These are phyloP conservation scores for Claviceps sp. DNA, from an alignment of 2,329 filamentous ascomycete genomes.

Conservation along the genomic window DNA sequence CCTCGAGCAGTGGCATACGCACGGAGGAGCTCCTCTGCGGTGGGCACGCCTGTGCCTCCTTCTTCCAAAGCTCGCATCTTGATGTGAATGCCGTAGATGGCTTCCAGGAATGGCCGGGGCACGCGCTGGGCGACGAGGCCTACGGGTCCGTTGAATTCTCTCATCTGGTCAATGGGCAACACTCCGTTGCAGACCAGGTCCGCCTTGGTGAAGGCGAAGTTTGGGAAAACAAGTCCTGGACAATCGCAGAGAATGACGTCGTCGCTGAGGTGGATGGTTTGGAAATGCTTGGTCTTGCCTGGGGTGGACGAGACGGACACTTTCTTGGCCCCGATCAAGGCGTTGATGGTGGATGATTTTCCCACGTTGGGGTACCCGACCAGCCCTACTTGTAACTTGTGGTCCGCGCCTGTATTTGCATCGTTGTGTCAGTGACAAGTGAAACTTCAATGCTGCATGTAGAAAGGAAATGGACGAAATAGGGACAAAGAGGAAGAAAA, in stretches of 20 bases:
- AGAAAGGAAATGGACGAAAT: no score
- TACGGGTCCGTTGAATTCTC: constrained; percentile 81
- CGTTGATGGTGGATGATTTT: constrained; percentile 98
- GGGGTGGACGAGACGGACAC: constrained; percentile 95
- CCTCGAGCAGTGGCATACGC: constrained; percentile 83
- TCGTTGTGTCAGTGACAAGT: constrained; percentile 6
- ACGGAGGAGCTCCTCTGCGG: constrained; percentile 69
- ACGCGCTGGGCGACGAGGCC: constrained; percentile 74
- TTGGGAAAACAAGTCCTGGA: constrained; percentile 94
- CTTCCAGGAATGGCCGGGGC: constrained; percentile 78
- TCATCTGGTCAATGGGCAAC: constrained; percentile 88
- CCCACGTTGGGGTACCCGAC: constrained; percentile 98
- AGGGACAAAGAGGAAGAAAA: no score
- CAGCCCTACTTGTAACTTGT: constrained; percentile 78
- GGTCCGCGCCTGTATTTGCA: constrained; percentile 26
- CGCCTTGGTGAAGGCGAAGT: constrained; percentile 92
- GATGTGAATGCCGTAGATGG: constrained; percentile 88
- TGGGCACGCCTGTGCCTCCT: constrained; percentile 79
- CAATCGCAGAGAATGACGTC: constrained; percentile 92
- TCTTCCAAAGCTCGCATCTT: constrained; percentile 70
- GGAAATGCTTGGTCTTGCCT: constrained; percentile 98
- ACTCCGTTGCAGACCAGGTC: constrained; percentile 93
- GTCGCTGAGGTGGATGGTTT: constrained; percentile 88
- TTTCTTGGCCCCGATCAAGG: constrained; percentile 95
- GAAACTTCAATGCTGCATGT: background rate